Conservation (phyloP, 2,329 filamentous ascomycete genomes). For the Aspergillus thermomutatus region DNA sequence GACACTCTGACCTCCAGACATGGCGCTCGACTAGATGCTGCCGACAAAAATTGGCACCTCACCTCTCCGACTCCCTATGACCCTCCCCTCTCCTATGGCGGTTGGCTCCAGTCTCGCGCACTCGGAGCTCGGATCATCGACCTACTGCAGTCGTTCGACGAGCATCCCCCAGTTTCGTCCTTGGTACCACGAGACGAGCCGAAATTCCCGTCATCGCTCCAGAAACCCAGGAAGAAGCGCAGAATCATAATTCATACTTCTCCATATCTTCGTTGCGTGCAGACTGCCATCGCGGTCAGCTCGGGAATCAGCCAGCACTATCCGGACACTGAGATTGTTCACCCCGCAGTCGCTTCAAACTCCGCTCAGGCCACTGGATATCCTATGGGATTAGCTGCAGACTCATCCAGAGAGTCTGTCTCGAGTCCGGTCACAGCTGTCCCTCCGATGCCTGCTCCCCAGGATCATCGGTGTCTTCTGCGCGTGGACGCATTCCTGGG, state of each 20-base stretch:
- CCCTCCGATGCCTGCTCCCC: slow-evolving; percentile 2
- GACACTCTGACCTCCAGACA: slow-evolving; percentile 61
- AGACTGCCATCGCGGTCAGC: slow-evolving; percentile 84
- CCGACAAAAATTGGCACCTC: slow-evolving; percentile 92
- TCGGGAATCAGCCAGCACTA: slow-evolving; percentile 65
- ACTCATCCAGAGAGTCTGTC: neutral
- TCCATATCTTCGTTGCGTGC: slow-evolving; percentile 89
- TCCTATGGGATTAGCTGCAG: neutral
- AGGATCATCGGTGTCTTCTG: slow-evolving; percentile 42
- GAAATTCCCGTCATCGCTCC: slow-evolving; percentile 3
- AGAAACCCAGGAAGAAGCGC: slow-evolving; percentile 53
- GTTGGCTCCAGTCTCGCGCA: slow-evolving; percentile 81
- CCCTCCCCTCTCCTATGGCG: slow-evolving; percentile 88
- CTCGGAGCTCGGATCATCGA: slow-evolving; percentile 81
- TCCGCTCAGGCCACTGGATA: slow-evolving; percentile 1
- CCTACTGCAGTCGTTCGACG: slow-evolving; percentile 55
- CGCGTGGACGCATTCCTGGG: slow-evolving; percentile 90
- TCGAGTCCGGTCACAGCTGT: neutral
- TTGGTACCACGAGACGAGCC: slow-evolving; percentile 8
- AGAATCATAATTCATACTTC: slow-evolving; percentile 86
- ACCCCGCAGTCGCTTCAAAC: neutral
- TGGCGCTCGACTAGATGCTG: slow-evolving; percentile 87
- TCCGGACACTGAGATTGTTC: slow-evolving; percentile 16
- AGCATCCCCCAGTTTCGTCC: neutral
- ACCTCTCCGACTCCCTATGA: slow-evolving; percentile 93